These are phyloP conservation scores for Thalassiosira hispida DNA, from an alignment of 352 stramenopile species.

Conservation along the genomic window DNA sequence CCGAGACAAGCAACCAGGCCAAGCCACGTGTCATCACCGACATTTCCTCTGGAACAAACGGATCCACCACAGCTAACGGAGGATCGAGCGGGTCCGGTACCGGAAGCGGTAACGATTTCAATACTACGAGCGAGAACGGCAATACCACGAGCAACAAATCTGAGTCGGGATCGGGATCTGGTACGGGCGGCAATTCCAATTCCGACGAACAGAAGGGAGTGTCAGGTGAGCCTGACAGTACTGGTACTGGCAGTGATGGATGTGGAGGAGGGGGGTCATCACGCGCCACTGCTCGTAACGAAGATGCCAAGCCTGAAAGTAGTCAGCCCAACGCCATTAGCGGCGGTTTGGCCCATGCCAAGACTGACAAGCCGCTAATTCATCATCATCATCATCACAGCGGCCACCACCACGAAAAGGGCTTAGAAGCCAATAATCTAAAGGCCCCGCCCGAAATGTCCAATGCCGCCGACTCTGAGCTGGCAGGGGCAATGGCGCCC, in stretches of 20 bases:
- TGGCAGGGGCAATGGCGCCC: not conserved
- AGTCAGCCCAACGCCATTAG: not conserved
- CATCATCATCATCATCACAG: constrained; percentile 32
- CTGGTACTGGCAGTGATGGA: constrained; percentile 11
- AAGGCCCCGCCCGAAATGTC: constrained; percentile 15
- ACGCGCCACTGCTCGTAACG: not conserved
- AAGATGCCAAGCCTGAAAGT: not conserved
- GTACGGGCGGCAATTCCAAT: not conserved
- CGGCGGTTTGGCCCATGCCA: constrained; percentile 2
- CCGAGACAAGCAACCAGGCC: not conserved
- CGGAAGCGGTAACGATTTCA: constrained; percentile 67
- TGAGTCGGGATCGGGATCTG: constrained; percentile 19
- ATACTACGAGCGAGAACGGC: constrained; percentile 19
- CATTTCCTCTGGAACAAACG: constrained; percentile 43
- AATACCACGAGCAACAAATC: constrained; percentile 27
- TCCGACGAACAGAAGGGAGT: constrained; percentile 14
- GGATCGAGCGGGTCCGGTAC: constrained; percentile 60
- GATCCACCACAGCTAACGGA: constrained; percentile 38
- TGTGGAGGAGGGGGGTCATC: constrained; percentile 1
- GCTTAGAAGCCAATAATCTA: constrained; percentile 19
- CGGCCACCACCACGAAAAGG: constrained; percentile 25
- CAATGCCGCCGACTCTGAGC: not conserved
- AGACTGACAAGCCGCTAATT: constrained; percentile 25
- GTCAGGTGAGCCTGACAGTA: constrained; percentile 10
- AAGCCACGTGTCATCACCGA: constrained; percentile 51